Evolutionary conservation across 495 filamentous ascomycete genomes (phyloP), one percentile per base, ranked within the genome.

Genomic region (Acidiella bohemica): DNA sequence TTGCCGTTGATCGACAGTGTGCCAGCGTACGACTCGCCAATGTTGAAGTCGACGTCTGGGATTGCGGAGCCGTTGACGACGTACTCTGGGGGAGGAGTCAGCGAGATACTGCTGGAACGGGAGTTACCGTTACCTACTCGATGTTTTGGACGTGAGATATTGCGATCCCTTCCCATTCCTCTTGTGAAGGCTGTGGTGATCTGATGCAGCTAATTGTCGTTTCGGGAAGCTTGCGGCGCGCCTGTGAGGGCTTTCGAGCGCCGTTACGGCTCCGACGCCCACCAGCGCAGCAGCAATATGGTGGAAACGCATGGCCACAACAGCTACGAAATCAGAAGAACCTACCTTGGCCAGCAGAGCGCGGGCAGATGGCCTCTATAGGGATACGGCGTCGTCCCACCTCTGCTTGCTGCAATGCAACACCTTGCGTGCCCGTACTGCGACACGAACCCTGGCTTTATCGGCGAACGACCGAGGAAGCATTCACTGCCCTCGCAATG

Each of bases 11-110:
- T 83, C n/a, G 81, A 70, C 5, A 88, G 55, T n/a, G 77, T 66
- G 13, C 81, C 81, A 19, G 81, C 73, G 47, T 85, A 86, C 0
- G 71, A 77, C 53, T 86, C 81, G 27, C 81, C 81, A 51, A 81
- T 72, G 45, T 85, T 74, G 42, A 83, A 86, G 42, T 73, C 59
- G 2, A 85, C 78, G 16, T 83, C 77, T 0, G 81, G 81, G 36
- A 85, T 75, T 3, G 56, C 63, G 3, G 64, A 68, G 6, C 78
- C 80, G 53, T 84, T 70, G 33, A 84, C 79, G 3, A 64, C 62
- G 46, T 75, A 86, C 48, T 67, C 66, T 70, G 13, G 10, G n/a
- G 17, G 18, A 10, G 3, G 24, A 20, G 17, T 32, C 14, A 32
- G 35, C 13, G n/a, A 12, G 5, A 7, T 16, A 21, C 19, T 6